Evolutionary conservation across 2,329 filamentous ascomycete genomes (phyloP).

Genomic region (Colletotrichum horii): DNA sequence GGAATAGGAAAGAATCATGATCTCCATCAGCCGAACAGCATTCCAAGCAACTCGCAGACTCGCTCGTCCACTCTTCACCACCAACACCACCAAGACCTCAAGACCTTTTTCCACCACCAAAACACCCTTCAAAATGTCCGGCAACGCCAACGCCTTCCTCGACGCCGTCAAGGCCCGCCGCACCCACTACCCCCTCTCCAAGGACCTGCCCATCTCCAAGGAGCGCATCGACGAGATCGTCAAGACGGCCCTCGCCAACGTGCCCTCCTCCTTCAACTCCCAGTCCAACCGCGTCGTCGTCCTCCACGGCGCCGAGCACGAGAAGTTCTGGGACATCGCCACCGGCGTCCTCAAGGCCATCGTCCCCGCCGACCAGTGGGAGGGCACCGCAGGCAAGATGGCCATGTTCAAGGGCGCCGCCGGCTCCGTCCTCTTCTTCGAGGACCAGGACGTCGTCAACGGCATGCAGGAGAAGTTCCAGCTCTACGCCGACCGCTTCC

Average conservation of each 20-base stretch:
- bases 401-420: slow-evolving; percentile 71
- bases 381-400: slow-evolving; percentile 51
- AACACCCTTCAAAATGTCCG: slow-evolving; percentile 19
- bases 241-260: slow-evolving; percentile 67
- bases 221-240: slow-evolving; percentile 69
- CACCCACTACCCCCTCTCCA: slow-evolving; percentile 71
- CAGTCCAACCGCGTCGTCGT: slow-evolving; percentile 82
- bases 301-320: slow-evolving; percentile 82
- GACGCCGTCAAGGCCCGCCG: slow-evolving; percentile 72
- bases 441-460: slow-evolving; percentile 73
- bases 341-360: slow-evolving; percentile 69
- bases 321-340: slow-evolving; percentile 83
- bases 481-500: slow-evolving; percentile 80
- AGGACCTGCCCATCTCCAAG: slow-evolving; percentile 63
- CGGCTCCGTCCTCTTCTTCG: slow-evolving; percentile 88
- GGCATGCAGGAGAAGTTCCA: slow-evolving; percentile 72
- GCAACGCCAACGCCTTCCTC: slow-evolving; percentile 58
- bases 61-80: not conserved
- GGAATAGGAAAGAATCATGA: not conserved
- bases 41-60: slow-evolving; percentile 5
- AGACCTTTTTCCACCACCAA: slow-evolving; percentile 2
- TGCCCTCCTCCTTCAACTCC: slow-evolving; percentile 87
- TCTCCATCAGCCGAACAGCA: slow-evolving; percentile 2
- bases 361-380: slow-evolving; percentile 69
- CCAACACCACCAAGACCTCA: not conserved